Base-by-base conservation (phyloP, 2,329 filamentous ascomycete genomes). In the Pseudogymnoascus sp. region DNA sequence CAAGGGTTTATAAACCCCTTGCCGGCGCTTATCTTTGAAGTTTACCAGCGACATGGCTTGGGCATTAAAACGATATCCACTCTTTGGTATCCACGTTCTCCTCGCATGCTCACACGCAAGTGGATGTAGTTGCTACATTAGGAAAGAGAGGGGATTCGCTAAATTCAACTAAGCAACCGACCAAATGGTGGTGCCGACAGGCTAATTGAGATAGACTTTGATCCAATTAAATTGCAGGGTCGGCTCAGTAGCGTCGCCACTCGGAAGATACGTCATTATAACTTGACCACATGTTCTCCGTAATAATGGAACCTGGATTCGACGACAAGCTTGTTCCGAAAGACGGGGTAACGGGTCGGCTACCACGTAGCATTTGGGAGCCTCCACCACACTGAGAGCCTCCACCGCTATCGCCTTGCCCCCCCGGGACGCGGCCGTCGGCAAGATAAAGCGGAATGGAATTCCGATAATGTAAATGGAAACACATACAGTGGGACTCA, bases 1-100 rank as follows among this genome's bases (percentile, higher is more conserved):
- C 28, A 55, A 55, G 28, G 49, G 49, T 55, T 55, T 55, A 55
- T 55, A 55, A 55, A 55, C 49, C 28, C 28, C 28, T 33, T 55
- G 49, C 16, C 11, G n/a, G 21, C 7, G 28, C 25, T 33, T 55
- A 55, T 35, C 25, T 33, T 35, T 35, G 9, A 16, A 55, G 8
- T 35, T 55, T 33, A 35, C 16, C n/a, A 55, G 28, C 49, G 18
- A 14, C 49, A 55, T 33, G 11, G 28, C 49, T 55, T 33, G 49
- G 28, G 49, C 28, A 55, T 55, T 18, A 33, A 35, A 18, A 14
- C 21, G 5, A 21, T 33, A 35, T 55, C 49, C 49, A 33, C 49
- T 33, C n/a, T 12, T 55, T 35, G 9, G 28, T 55, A 33, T 55
- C 28, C 49, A 55, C 28, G 49, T 12, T 35, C 28, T 7, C 49